phyloP scores from a whole-genome alignment of 805 yeast genomes.

The Ogataea henricii region DNA sequence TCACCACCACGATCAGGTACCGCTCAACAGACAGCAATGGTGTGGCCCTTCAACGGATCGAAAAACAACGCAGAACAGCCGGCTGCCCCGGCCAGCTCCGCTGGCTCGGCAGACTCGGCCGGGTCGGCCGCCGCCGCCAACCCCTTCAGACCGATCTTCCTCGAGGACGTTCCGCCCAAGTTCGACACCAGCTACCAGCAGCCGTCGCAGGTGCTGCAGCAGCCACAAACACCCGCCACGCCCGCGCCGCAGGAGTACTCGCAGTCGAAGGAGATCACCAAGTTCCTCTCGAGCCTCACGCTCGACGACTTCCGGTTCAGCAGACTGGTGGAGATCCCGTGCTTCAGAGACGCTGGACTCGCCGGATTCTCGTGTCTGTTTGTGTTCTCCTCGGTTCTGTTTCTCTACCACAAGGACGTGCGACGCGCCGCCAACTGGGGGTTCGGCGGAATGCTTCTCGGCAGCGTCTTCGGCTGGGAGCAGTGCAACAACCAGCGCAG shows the following conservation, averaged over 20 bases:
- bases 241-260: conserved; percentile 14
- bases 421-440: conserved; percentile 77
- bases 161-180: conserved; percentile 57
- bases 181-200: conserved; percentile 27
- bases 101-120: conserved; percentile 4
- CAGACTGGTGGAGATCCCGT: conserved; percentile 62
- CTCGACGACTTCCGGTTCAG: conserved; percentile 53
- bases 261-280: conserved; percentile 24
- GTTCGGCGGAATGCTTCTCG: conserved; percentile 74
- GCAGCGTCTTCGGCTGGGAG: conserved; percentile 88
- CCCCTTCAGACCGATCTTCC: conserved; percentile 33
- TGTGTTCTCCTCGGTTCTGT: conserved; percentile 66
- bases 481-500: conserved; percentile 79
- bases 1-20: background rate
- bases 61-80: background rate
- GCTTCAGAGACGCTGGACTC: conserved; percentile 77
- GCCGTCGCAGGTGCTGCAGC: conserved; percentile 25
- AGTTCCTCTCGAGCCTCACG: conserved; percentile 37
- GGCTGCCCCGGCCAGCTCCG: background rate
- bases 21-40: conserved; percentile 16
- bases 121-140: conserved; percentile 7
- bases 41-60: conserved; percentile 24
- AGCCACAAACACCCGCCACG: conserved; percentile 11
- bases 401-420: conserved; percentile 64
- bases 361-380: conserved; percentile 75